phyloP scores from a whole-genome alignment of 2,329 filamentous ascomycete genomes.

The Trichoderma guizhouense region DNA sequence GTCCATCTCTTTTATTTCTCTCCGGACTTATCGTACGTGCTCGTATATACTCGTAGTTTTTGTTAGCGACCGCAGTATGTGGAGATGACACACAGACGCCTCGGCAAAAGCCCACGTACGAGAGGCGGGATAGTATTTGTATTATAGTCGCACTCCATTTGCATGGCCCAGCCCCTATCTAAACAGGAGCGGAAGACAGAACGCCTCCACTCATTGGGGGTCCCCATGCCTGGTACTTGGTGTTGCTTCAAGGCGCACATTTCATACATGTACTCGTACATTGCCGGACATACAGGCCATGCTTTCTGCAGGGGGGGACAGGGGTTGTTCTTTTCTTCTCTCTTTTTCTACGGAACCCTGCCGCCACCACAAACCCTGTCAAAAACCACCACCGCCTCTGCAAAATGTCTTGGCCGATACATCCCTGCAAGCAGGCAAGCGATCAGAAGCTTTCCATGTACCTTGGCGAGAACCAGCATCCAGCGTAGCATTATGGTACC shows the following conservation, averaged over 20 bases:
- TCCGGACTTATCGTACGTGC: not conserved
- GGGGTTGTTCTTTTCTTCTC: not conserved
- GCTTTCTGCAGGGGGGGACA: not conserved
- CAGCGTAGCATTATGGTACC: not conserved
- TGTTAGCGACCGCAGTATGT: not conserved
- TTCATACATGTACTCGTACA: not conserved
- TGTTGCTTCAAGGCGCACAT: not conserved
- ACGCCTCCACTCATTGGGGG: not conserved
- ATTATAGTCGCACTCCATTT: not conserved
- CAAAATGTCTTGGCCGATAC: not conserved
- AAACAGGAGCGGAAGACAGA: not conserved
- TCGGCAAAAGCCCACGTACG: not conserved
- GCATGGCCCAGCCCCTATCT: not conserved
- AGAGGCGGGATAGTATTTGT: not conserved
- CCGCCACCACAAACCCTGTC: not conserved
- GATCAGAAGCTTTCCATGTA: not conserved
- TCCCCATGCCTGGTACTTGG: not conserved
- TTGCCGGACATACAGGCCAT: not conserved
- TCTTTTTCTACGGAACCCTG: not conserved
- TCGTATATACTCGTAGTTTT: not conserved
- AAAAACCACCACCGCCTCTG: not conserved
- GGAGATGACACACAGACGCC: not conserved
- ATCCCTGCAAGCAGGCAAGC: not conserved
- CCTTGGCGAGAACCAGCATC: not conserved
- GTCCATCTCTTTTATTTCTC: not conserved